Conservation (phyloP, 257 asterid species). For the Phtheirospermum japonicum region DNA sequence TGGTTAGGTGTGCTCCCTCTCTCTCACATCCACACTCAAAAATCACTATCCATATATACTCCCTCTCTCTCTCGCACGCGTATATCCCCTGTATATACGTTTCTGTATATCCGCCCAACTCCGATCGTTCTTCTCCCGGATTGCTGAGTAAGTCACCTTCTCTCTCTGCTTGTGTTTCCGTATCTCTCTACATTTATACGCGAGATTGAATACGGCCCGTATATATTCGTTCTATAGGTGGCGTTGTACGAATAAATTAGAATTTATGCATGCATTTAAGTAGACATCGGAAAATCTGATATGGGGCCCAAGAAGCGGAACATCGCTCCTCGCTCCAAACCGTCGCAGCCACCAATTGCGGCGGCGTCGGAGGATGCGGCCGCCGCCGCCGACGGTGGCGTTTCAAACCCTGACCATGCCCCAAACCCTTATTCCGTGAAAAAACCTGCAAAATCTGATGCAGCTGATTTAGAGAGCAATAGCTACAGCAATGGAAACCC, state of each 20-base stretch:
- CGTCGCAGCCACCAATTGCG: slow-evolving; percentile 26
- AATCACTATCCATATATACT: slow-evolving; percentile 17
- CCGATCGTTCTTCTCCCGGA: slow-evolving; percentile 29
- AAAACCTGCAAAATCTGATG: slow-evolving; percentile 25
- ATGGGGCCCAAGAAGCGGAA: slow-evolving; percentile 53
- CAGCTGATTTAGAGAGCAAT: slow-evolving; percentile 23
- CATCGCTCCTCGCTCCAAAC: slow-evolving; percentile 46
- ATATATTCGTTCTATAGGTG: slow-evolving; percentile 3
- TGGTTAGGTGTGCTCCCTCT: slow-evolving; percentile 25
- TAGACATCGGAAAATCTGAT: slow-evolving; percentile 26
- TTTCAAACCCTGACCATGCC: slow-evolving; percentile 12
- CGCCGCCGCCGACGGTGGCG: slow-evolving; percentile 22
- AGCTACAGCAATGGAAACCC: slow-evolving; percentile 12
- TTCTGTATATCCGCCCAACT: slow-evolving; percentile 11
- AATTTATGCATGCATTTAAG: slow-evolving; percentile 40
- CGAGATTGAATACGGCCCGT: neutral
- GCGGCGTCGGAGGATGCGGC: slow-evolving; percentile 20
- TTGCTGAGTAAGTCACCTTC: slow-evolving; percentile 29
- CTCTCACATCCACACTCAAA: slow-evolving; percentile 14
- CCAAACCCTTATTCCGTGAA: neutral
- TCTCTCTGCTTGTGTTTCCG: neutral
- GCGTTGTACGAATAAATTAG: slow-evolving; percentile 10
- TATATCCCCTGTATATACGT: neutral
- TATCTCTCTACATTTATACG: slow-evolving; percentile 6
- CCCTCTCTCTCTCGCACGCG: neutral